These are phyloP conservation scores for Calycina marina DNA, from an alignment of 2,329 filamentous ascomycete species.

Conservation along the genomic window DNA sequence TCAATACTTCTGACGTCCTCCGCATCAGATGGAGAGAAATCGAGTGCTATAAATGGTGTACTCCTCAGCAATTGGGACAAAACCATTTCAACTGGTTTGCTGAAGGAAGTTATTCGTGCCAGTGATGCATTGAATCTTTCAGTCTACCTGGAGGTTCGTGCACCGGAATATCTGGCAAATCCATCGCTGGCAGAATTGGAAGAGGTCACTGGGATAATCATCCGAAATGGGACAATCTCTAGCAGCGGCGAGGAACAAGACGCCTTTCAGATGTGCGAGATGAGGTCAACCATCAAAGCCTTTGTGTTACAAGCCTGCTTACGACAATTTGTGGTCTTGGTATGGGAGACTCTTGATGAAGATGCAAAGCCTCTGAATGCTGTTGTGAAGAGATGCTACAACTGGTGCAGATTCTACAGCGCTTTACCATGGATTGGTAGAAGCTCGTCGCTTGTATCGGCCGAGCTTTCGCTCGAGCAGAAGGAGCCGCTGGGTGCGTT, in stretches of 20 bases:
- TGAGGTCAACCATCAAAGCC: slow-evolving; percentile 13
- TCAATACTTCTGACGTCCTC: slow-evolving; percentile 2
- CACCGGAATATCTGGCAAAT: slow-evolving; percentile 12
- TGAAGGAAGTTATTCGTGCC: slow-evolving; percentile 9
- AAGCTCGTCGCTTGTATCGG: slow-evolving; percentile 8
- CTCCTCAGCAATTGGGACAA: slow-evolving; percentile 4
- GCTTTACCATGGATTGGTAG: slow-evolving; percentile 14
- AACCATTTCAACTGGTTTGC: slow-evolving; percentile 6
- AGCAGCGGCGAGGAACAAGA: slow-evolving; percentile 27
- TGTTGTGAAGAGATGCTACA: slow-evolving; percentile 15
- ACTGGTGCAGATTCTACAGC: slow-evolving; percentile 14
- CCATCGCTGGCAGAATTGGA: slow-evolving; percentile 5
- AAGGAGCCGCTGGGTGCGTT: slow-evolving; percentile 16
- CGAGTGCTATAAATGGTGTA: slow-evolving; percentile 5
- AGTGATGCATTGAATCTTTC: slow-evolving; percentile 6
- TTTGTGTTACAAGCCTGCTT: slow-evolving; percentile 13
- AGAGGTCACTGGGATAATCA: slow-evolving; percentile 24
- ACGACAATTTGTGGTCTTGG: slow-evolving; percentile 16
- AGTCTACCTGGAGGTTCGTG: slow-evolving; percentile 14
- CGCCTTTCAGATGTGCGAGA: slow-evolving; percentile 26
- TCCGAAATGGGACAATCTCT: slow-evolving; percentile 29
- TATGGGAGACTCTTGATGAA: slow-evolving; percentile 20
- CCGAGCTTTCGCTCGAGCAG: slow-evolving; percentile 4
- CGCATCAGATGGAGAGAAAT: slow-evolving; percentile 1
- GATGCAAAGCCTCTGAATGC: slow-evolving; percentile 13